A percentile compares a stretch with the other conserved stretches of the same genome.
phyloP scores from a whole-genome alignment of 208 protist genomes.

The Eutreptiella sp. region DNA sequence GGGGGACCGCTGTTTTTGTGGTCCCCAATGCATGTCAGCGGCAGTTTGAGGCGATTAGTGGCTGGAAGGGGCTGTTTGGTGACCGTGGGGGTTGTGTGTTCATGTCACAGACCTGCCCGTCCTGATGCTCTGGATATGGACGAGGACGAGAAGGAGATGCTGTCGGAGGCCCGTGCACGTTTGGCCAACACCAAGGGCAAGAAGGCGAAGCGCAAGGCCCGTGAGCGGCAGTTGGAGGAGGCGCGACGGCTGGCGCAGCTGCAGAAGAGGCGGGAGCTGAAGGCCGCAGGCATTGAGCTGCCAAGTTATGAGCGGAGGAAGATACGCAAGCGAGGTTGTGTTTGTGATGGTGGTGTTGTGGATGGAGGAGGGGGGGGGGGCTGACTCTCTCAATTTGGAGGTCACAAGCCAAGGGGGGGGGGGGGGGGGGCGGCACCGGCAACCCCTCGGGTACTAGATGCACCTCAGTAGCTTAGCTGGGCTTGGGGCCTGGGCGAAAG shows the following conservation, averaged over 20 bases:
- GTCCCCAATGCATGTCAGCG: no score
- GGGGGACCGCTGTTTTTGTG: no score
- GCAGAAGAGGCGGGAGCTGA: slow-evolving; percentile 93
- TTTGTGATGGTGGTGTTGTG: neutral
- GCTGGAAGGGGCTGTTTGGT: no score
- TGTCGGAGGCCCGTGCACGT: slow-evolving; percentile 95
- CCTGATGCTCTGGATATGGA: slow-evolving; percentile 96
- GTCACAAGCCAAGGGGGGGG: no score
- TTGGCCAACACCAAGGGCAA: slow-evolving; percentile 99
- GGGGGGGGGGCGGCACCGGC: no score
- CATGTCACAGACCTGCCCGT: slow-evolving; percentile 86
- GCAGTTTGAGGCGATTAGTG: no score
- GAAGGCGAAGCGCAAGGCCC: slow-evolving; percentile 96
- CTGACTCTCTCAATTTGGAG: no score
- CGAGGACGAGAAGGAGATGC: slow-evolving; percentile 96
- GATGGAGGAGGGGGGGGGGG: no score
- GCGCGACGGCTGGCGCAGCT: slow-evolving; percentile 90
- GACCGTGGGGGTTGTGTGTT: no score
- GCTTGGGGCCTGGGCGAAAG: no score
- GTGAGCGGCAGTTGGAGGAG: slow-evolving; percentile 96
- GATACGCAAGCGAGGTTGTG: neutral
- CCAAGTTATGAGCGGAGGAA: slow-evolving; percentile 28
- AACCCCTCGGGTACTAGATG: no score
- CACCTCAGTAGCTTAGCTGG: no score
- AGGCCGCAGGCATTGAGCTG: slow-evolving; percentile 83